phyloP scores from a whole-genome alignment of 805 yeast species.

The Nakazawaea ambrosiae region DNA sequence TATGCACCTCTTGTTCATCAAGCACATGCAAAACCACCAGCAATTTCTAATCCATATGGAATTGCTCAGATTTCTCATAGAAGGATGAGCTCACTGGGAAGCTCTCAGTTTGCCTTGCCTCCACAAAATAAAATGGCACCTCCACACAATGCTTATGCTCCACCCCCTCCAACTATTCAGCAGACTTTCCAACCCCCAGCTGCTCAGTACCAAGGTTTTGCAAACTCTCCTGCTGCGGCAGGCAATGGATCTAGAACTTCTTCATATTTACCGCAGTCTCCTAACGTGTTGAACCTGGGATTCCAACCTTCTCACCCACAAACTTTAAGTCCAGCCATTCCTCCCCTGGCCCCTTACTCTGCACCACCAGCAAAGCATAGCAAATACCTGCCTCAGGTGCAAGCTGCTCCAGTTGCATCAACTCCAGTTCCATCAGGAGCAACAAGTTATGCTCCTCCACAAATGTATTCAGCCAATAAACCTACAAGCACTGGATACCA shows the following conservation, averaged over 20 bases:
- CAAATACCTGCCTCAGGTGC: not conserved
- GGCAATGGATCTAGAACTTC: slow-evolving; percentile 1
- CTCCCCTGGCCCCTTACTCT: not conserved
- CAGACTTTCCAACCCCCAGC: not conserved
- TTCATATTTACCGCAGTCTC: not conserved
- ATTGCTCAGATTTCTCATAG: slow-evolving; percentile 3
- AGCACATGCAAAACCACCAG: not conserved
- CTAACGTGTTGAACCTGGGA: not conserved
- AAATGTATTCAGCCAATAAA: not conserved
- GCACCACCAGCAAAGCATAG: slow-evolving; percentile 5
- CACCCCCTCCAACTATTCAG: not conserved
- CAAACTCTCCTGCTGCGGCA: not conserved
- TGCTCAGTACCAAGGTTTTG: not conserved
- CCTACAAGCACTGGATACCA: not conserved
- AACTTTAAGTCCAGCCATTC: not conserved
- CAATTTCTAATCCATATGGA: slow-evolving; percentile 9
- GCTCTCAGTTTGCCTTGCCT: not conserved
- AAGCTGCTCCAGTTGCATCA: not conserved
- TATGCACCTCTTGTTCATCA: slow-evolving; percentile 7
- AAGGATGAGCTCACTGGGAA: slow-evolving; percentile 5
- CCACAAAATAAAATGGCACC: not conserved
- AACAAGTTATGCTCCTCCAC: slow-evolving; percentile 3
- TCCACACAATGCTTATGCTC: not conserved
- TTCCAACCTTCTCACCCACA: not conserved
- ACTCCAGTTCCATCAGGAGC: too few species aligned